These are phyloP conservation scores for Reutealis trisperma DNA, from an alignment of 345 rosid species.

Conservation along the genomic window DNA sequence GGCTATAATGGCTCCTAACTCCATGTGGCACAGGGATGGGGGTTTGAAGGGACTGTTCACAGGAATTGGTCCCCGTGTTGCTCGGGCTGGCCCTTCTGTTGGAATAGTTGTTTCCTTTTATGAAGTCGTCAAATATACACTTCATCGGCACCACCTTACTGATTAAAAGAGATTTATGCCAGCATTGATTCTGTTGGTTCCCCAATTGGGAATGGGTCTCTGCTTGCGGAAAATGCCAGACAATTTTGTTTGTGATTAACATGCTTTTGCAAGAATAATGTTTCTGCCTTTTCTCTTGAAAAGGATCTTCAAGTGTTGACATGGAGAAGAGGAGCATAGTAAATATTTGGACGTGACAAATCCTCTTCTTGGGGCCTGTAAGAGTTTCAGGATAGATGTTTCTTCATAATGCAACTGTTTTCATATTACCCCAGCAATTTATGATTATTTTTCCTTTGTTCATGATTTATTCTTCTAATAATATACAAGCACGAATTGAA, in stretches of 20 bases:
- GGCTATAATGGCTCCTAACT: background rate
- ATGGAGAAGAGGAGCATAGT: background rate
- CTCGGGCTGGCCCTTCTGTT: constrained; percentile 36
- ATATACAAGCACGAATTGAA: background rate
- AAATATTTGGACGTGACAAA: background rate
- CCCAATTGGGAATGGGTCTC: background rate
- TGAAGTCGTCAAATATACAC: constrained; percentile 27
- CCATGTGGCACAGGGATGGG: constrained; percentile 26
- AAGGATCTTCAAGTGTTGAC: no score
- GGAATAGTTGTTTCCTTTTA: constrained; percentile 40
- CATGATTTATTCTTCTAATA: background rate
- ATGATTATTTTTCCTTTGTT: background rate
- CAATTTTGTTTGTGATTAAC: background rate
- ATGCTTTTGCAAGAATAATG: no score
- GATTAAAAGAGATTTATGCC: background rate
- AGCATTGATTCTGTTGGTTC: background rate
- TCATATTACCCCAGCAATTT: background rate
- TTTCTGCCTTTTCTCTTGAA: no score
- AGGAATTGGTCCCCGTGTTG: constrained; percentile 34
- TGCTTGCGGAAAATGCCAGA: background rate
- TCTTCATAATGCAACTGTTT: background rate
- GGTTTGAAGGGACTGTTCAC: constrained; percentile 25
- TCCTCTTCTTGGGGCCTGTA: background rate
- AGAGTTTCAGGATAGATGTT: background rate
- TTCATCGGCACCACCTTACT: constrained; percentile 4